These are phyloP conservation scores for Xylaria hypoxylon DNA, from an alignment of 2,329 filamentous ascomycete species.

Conservation along the genomic window DNA sequence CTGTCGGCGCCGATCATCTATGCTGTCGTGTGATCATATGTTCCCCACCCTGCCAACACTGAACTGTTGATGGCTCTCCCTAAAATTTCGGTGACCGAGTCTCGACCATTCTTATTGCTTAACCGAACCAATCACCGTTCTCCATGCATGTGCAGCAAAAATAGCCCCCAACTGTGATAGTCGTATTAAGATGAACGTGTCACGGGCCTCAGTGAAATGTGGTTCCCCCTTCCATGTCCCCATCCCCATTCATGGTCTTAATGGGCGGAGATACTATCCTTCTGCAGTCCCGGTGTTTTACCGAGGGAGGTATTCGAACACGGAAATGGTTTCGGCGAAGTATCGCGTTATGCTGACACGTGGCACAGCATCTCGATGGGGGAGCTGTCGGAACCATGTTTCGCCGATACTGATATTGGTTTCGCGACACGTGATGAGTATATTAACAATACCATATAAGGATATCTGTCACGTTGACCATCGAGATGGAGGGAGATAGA, in stretches of 20 bases:
- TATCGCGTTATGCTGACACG: constrained; percentile 15
- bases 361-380: constrained; percentile 4
- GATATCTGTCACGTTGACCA: not conserved
- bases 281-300: constrained; percentile 9
- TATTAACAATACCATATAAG: not conserved
- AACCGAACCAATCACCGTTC: constrained; percentile 23
- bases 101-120: not conserved
- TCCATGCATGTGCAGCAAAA: constrained; percentile 7
- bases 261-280: not conserved
- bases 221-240: not conserved
- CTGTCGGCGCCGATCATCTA: constrained; percentile 10
- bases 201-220: not conserved
- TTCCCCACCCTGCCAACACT: constrained; percentile 14
- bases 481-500: not conserved
- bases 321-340: not conserved
- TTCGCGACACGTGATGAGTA: constrained; percentile 18
- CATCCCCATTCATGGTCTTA: not conserved
- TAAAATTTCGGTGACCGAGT: constrained; percentile 26
- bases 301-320: not conserved
- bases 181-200: not conserved
- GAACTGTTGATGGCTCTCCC: constrained; percentile 17
- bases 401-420: constrained; percentile 16
- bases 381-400: constrained; percentile 22
- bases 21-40: constrained; percentile 27
- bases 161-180: not conserved